phyloP scores from a whole-genome alignment of 371 early-diverging fungal genomes.

The Smittium culicis region DNA sequence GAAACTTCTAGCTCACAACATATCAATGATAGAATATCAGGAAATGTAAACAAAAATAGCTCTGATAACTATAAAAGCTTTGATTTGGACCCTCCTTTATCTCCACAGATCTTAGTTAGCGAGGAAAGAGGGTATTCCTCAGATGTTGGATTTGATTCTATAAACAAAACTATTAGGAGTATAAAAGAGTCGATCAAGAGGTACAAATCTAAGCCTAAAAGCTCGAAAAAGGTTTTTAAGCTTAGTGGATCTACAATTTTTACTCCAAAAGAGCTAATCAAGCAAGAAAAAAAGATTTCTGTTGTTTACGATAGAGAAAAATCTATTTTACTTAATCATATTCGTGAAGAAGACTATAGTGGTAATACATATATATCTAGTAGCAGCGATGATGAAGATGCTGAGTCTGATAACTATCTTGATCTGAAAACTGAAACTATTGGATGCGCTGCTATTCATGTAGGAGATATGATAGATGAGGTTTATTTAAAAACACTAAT shows the following conservation, averaged over 20 bases:
- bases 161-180: neutral
- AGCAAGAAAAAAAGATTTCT: neutral
- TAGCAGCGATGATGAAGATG: neutral
- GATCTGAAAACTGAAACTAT: slow-evolving; percentile 25
- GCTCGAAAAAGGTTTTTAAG: neutral
- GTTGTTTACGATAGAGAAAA: neutral
- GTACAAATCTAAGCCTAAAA: neutral
- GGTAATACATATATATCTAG: neutral
- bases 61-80: too few relatives aligned
- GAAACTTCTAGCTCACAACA: too few relatives aligned
- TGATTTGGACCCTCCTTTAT: neutral
- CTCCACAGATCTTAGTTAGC: neutral
- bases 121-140: neutral
- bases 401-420: neutral
- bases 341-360: neutral
- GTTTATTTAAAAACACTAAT: slow-evolving; percentile 28
- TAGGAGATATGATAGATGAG: slow-evolving; percentile 31
- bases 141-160: neutral
- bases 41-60: too few relatives aligned
- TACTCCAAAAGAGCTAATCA: neutral
- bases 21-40: too few relatives aligned
- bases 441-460: slow-evolving; percentile 31
- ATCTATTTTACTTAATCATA: neutral
- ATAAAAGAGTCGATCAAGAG: neutral
- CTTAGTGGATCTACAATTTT: neutral